phyloP scores from a whole-genome alignment of 2,329 filamentous ascomycete species.

The Pyricularia sp. region DNA sequence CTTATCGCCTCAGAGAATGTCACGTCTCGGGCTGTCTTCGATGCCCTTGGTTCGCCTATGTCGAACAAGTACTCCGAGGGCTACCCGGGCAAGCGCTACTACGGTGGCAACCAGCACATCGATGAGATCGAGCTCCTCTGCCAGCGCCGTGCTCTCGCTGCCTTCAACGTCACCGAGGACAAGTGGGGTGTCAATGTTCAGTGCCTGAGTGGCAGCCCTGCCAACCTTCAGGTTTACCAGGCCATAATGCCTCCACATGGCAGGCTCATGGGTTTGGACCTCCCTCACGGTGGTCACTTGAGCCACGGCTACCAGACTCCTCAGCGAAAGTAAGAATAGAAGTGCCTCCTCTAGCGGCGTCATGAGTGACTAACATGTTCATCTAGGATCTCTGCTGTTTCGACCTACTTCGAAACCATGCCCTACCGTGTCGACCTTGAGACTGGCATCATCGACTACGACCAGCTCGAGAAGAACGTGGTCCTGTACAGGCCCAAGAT shows the following conservation, averaged over 20 bases:
- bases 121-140: slow-evolving; percentile 91
- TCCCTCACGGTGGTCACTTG: slow-evolving; percentile 88
- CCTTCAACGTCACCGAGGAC: slow-evolving; percentile 72
- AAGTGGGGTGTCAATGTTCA: slow-evolving; percentile 99
- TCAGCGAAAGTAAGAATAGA: slow-evolving; percentile 59
- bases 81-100: slow-evolving; percentile 95
- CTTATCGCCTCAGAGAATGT: slow-evolving; percentile 99
- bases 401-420: slow-evolving; percentile 98
- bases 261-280: slow-evolving; percentile 89
- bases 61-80: slow-evolving; percentile 99
- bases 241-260: slow-evolving; percentile 93
- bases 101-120: slow-evolving; percentile 98
- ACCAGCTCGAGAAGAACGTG: slow-evolving; percentile 79
- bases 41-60: slow-evolving; percentile 89
- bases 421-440: slow-evolving; percentile 83
- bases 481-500: slow-evolving; percentile 90
- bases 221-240: slow-evolving; percentile 97
- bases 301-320: slow-evolving; percentile 97
- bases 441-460: slow-evolving; percentile 96
- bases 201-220: slow-evolving; percentile 80
- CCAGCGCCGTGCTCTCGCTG: slow-evolving; percentile 83
- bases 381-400: slow-evolving; percentile 77
- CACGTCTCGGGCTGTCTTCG: slow-evolving; percentile 94
- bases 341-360: not conserved
- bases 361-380: not conserved